phyloP scores from a whole-genome alignment of 176 grass and related monocot genomes.

The Phragmites australis region DNA sequence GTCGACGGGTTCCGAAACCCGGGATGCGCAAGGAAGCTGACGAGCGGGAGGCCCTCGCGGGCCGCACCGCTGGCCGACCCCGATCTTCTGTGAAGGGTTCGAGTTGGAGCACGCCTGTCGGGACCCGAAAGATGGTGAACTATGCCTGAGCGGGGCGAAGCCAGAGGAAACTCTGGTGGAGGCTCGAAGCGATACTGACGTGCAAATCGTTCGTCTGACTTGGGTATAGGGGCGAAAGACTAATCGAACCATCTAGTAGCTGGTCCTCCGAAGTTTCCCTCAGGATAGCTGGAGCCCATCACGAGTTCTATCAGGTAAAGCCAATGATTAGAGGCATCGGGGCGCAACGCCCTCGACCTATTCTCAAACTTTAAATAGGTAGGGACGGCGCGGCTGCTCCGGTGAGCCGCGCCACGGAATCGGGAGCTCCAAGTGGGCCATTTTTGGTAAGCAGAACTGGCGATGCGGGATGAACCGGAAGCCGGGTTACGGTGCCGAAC shows the following conservation, averaged over 20 bases:
- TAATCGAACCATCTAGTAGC: conserved; percentile 78
- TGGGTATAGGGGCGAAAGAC: conserved; percentile 71
- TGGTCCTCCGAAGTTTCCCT: conserved; percentile 50
- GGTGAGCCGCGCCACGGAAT: conserved; percentile 35
- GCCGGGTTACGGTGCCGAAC: conserved; percentile 60
- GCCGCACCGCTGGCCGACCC: conserved; percentile 56
- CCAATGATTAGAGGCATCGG: conserved; percentile 70
- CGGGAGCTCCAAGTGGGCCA: conserved; percentile 63
- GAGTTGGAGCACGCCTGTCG: conserved; percentile 77
- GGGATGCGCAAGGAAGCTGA: conserved; percentile 1
- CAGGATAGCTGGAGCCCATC: conserved; percentile 58
- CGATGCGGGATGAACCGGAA: conserved; percentile 67
- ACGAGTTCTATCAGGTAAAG: conserved; percentile 63
- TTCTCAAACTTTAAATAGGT: conserved; percentile 63
- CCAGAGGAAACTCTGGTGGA: conserved; percentile 84
- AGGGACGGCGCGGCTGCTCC: conserved; percentile 30
- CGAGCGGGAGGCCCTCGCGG: conserved; percentile 10
- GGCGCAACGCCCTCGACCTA: conserved; percentile 59
- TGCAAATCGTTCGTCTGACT: conserved; percentile 81
- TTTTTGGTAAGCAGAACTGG: conserved; percentile 78
- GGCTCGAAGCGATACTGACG: conserved; percentile 72
- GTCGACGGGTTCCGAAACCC: conserved; percentile 40
- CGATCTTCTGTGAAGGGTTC: conserved; percentile 76
- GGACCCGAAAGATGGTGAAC: conserved; percentile 87
- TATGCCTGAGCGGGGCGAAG: conserved; percentile 72